phyloP scores from a whole-genome alignment of 352 stramenopile species.

The Phytophthora idaei region DNA sequence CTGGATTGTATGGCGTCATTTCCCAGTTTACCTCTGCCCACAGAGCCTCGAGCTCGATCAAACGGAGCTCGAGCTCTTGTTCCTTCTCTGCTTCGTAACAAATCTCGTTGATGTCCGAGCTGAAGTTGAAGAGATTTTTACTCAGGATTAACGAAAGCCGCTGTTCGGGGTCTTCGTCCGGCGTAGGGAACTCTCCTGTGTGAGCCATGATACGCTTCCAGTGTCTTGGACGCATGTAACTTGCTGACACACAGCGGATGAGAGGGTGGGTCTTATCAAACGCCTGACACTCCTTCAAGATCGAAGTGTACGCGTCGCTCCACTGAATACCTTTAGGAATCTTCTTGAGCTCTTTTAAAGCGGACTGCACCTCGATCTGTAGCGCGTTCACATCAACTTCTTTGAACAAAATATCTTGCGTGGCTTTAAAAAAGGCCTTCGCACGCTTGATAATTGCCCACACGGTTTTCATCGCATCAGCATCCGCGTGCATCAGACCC shows the following conservation, averaged over 20 bases:
- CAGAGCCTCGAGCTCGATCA: constrained; percentile 91
- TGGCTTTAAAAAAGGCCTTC: constrained; percentile 73
- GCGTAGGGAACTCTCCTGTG: constrained; percentile 91
- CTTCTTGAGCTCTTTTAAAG: constrained; percentile 93
- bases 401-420: constrained; percentile 89
- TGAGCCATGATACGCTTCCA: constrained; percentile 93
- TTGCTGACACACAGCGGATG: constrained; percentile 76
- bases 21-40: constrained; percentile 95
- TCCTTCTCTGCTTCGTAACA: constrained; percentile 97
- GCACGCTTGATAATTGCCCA: constrained; percentile 83
- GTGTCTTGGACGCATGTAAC: constrained; percentile 93
- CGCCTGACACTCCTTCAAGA: constrained; percentile 76
- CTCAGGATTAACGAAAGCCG: constrained; percentile 90
- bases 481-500: constrained; percentile 84
- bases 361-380: constrained; percentile 94
- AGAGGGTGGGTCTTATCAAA: constrained; percentile 89
- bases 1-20: constrained; percentile 92
- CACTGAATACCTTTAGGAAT: constrained; percentile 94
- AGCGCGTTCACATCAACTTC: constrained; percentile 93
- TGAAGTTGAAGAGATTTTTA: constrained; percentile 95
- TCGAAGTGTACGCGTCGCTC: constrained; percentile 90
- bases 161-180: constrained; percentile 93
- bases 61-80: constrained; percentile 93
- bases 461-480: constrained; percentile 77
- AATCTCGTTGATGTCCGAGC: constrained; percentile 96